phyloP scores from a whole-genome alignment of 2,329 filamentous ascomycete genomes.

The Samsoniella hepiali region DNA sequence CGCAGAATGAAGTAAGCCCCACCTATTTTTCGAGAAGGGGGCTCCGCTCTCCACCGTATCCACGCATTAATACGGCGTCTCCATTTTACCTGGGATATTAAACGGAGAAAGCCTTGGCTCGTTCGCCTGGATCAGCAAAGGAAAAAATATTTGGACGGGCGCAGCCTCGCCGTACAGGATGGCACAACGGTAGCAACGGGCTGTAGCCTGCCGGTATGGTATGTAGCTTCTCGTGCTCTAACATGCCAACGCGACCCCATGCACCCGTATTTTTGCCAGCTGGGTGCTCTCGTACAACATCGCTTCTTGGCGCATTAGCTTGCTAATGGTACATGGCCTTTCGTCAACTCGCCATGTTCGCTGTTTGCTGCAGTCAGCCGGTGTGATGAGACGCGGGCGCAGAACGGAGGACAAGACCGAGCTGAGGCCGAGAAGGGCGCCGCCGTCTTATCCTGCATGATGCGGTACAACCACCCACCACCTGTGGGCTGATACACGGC shows the following conservation, averaged over 20 bases:
- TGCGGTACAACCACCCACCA: not conserved
- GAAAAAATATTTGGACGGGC: not conserved
- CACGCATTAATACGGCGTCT: not conserved
- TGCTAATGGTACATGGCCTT: no score
- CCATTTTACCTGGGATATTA: constrained; percentile 3
- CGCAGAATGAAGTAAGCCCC: not conserved
- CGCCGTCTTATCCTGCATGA: not conserved
- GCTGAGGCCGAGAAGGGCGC: not conserved
- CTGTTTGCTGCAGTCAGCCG: not conserved
- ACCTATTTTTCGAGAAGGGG: not conserved
- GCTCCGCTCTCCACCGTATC: constrained; percentile 1
- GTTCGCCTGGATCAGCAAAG: not conserved
- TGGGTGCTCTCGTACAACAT: no score
- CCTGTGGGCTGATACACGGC: not conserved
- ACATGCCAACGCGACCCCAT: no score
- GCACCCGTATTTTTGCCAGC: no score
- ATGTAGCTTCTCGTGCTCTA: not conserved
- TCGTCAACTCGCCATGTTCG: no score
- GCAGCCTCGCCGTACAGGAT: constrained; percentile 1
- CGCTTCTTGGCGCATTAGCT: no score
- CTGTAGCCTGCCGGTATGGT: not conserved
- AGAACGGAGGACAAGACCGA: not conserved
- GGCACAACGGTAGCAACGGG: not conserved
- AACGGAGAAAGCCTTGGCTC: not conserved
- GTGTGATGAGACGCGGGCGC: not conserved